Base-by-base conservation (phyloP, 1,284 basidiomycete species). In the Leccinum proximum region DNA sequence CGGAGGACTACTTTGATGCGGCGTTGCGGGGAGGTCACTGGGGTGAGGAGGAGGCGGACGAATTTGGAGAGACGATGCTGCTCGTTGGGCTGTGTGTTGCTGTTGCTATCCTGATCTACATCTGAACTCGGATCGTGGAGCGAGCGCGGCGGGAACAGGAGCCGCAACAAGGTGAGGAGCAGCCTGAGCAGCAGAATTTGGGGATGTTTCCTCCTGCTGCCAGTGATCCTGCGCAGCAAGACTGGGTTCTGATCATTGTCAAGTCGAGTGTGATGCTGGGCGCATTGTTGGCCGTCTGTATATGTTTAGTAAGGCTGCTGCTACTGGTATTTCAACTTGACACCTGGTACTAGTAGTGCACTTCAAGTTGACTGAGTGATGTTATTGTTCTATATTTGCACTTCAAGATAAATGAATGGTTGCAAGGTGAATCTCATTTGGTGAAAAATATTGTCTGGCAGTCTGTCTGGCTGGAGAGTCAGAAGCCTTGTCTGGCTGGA, bases 1-100 rank as follows among this genome's bases (percentile, higher is more conserved):
- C 89, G 0, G 91, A 93, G 64, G 92, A 93, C 72, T 92, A 91
- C 75, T 89, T 91, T 70, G 90, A 92, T 33, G 88, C 80, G 2
- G 83, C 85, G 8, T 70, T 86, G 64, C 83, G 88, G 53, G 84
- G 85, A 26, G 82, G 80, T 7, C 78, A 83, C 61, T 80, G 86
- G n/a, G 85, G 84, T 26, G 86, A 87, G 22, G 83, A 81, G 35
- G 83, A 82, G 1, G 77, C 75, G 13, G 85, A 91, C 68, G 88
- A 91, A 68, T 87, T 91, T 65, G 78, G 78, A 54, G 91, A 93
- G 79, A 93, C 89, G 45, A 82, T 91, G 79, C 72, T 92, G 58
- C 78, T 93, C 33, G 81, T 92, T 9, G 74, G 84, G 50, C 79
- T 92, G 35, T 90, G 88, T 70, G 74, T 89, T 38, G 77, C 82